phyloP scores from a whole-genome alignment of 371 early-diverging fungal genomes.

The Globomyces sp. region DNA sequence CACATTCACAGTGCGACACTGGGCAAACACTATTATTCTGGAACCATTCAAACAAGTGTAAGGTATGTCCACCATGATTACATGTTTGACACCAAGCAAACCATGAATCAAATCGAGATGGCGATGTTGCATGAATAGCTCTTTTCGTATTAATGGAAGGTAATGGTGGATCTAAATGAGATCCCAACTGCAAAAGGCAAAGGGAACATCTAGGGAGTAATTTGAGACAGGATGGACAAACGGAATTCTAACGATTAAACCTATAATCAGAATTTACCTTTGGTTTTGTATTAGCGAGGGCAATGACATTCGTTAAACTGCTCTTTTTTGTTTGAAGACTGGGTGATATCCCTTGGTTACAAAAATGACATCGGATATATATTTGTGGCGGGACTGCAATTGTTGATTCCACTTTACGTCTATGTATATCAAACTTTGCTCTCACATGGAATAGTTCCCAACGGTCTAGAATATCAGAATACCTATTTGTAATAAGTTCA shows the following conservation, averaged over 20 bases:
- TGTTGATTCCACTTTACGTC: constrained; percentile 43
- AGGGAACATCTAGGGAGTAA: constrained; percentile 91
- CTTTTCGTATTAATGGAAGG: constrained; percentile 9
- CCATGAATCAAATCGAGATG: constrained; percentile 70
- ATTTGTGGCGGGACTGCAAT: constrained; percentile 64
- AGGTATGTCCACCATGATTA: constrained; percentile 92
- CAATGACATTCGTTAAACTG: too few species aligned
- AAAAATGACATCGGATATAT: constrained; percentile 87
- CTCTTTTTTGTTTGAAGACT: background rate
- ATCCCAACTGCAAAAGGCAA: constrained; percentile 85
- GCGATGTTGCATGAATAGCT: constrained; percentile 1
- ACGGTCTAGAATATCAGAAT: constrained; percentile 82
- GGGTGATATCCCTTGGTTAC: constrained; percentile 43
- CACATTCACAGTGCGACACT: constrained; percentile 83
- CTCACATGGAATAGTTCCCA: constrained; percentile 84
- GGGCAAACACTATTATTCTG: constrained; percentile 79
- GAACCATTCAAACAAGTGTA: constrained; percentile 90
- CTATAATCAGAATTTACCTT: background rate
- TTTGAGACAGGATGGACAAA: constrained; percentile 84
- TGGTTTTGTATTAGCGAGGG: background rate
- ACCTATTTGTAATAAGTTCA: constrained; percentile 41
- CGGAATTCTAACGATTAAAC: constrained; percentile 48
- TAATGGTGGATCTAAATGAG: constrained; percentile 42
- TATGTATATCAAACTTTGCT: constrained; percentile 85
- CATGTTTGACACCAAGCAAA: constrained; percentile 98